Evolutionary conservation across 208 protist species (phyloP), one percentile per base, ranked within the genome.

Genomic region (Trypanosoma caninum): DNA sequence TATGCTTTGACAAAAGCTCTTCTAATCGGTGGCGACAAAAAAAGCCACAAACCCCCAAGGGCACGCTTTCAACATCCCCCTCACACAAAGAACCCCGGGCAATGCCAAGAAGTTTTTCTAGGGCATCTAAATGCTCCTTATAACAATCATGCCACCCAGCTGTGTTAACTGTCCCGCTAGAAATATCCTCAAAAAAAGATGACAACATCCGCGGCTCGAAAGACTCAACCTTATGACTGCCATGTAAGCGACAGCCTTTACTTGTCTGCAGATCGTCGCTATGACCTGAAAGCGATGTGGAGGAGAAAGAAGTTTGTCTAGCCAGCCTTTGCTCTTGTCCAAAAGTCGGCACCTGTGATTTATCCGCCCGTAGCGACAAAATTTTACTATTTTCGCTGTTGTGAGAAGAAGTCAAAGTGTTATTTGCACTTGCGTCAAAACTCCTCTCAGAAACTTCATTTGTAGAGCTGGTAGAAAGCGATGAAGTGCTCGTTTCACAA

Each of bases 21-120:
- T 69, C 23, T 14, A 69, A 10, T 41, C 55, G 64, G n/a, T 57
- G 25, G n/a, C 64, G 65, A 27, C 55, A 71, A 10, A 71, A 20
- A 23, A 59, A 57, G 27, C 57, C 52, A 28, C 57, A 50, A 54
- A 63, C 16, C 22, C 57, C 48, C 41, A 65, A 50, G 16, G 57
- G 57, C 11, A 63, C 23, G 13, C 10, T 35, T 5, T 46, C 55
- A 11, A 45, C 18, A 47, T 23, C 38, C 3, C 20, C 40, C 28
- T 14, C 16, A 25, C 13, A 25, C 57, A 38, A 30, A 34, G 42
- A 27, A 41, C 3, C 13, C 50, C 35, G 65, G 41, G 35, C 23
- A 52, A 71, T 25, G 46, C 57, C 65, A 33, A 71, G 50, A 13
- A 71, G 18, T 44, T 59, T 48, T 35, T 71, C 65, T 23, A 71